Evolutionary conservation across 2,329 filamentous ascomycete species (phyloP).

Genomic region (Aspergillus sp.): DNA sequence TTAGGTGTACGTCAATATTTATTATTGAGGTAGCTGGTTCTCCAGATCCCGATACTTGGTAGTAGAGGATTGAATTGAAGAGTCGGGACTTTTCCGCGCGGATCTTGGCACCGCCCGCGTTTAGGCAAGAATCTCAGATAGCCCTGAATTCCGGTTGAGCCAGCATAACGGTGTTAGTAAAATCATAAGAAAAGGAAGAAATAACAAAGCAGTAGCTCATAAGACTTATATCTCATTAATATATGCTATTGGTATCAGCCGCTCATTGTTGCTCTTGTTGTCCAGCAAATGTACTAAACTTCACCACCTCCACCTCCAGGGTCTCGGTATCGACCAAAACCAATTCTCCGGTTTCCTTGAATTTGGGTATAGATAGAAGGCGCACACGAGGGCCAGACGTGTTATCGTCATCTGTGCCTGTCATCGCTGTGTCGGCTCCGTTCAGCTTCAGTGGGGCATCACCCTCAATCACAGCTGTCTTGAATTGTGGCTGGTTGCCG

Average conservation of each 20-base stretch:
- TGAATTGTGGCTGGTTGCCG: conserved; percentile 79
- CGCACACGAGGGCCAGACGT: conserved; percentile 68
- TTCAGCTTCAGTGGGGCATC: conserved; percentile 34
- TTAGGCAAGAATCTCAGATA: not conserved
- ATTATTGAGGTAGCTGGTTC: not conserved
- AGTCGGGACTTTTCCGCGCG: conserved; percentile 7
- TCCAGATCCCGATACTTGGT: not conserved
- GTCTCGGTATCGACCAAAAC: conserved; percentile 85
- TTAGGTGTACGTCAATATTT: not conserved
- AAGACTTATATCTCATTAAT: conserved; percentile 7
- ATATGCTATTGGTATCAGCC: conserved; percentile 9
- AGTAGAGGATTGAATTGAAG: not conserved
- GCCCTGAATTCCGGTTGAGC: not conserved
- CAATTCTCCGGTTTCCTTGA: conserved; percentile 74
- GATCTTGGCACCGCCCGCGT: conserved; percentile 23
- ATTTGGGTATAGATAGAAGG: conserved; percentile 80
- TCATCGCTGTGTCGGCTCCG: conserved; percentile 38
- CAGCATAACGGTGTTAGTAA: not conserved
- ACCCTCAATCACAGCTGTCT: conserved; percentile 67
- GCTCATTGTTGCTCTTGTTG: conserved; percentile 37
- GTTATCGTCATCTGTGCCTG: conserved; percentile 44
- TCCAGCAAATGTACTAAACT: conserved; percentile 50
- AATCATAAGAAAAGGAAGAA: not conserved
- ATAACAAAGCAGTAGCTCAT: not conserved
- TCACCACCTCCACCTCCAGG: conserved; percentile 72